Evolutionary conservation across 2,329 filamentous ascomycete species (phyloP), one percentile per base, ranked within the genome.

Genomic region (Herpotrichia juniperi): DNA sequence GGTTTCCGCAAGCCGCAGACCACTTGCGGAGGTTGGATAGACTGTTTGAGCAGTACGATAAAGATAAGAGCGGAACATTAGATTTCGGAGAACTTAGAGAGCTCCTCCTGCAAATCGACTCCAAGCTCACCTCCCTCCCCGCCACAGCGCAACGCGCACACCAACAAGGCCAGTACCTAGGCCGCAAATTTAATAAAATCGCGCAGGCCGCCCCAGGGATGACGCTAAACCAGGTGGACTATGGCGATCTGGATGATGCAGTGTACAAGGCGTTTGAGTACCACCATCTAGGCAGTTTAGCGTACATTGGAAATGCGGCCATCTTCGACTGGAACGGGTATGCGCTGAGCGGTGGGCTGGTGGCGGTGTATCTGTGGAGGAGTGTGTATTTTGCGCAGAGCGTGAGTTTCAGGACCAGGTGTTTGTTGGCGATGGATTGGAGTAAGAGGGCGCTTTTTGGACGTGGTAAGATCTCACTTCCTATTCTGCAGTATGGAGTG

Each of bases 371-470:
- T 73, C 85, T 96, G 28, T 99, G 94, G 94, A 82, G 94, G 56
- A 93, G 91, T 59, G 88, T 97, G 12, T 99, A 99, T 76, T 99
- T 99, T 78, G 92, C 94, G 11, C 91, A 99, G 80, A 96, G 91
- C 68, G 94, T 99, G 42, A 97, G 93, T 74, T 83, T 97, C 53
- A 81, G 94, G 62, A 99, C 94, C 22, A 85, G 93, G 57, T 84
- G 91, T 59, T 76, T 99, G 67, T 81, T 99, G 75, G 92, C 92
- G 16, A 97, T 99, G 94, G 94, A 99, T 74, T 99, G 94, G 94
- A 87, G 86, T n/a, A 99, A 97, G 84, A 83, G 96, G 71, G 90
- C 91, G 11, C 76, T 99, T 19, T 99, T 99, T 78, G 94, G 94
- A 62, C 84, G 94, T 87, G 94, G 93, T 97, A 77, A 79, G 87